Percentiles rank a stretch among this genome's conserved stretches.
phyloP scores from a whole-genome alignment of 2,329 filamentous ascomycete genomes.

The Alternaria longipes region DNA sequence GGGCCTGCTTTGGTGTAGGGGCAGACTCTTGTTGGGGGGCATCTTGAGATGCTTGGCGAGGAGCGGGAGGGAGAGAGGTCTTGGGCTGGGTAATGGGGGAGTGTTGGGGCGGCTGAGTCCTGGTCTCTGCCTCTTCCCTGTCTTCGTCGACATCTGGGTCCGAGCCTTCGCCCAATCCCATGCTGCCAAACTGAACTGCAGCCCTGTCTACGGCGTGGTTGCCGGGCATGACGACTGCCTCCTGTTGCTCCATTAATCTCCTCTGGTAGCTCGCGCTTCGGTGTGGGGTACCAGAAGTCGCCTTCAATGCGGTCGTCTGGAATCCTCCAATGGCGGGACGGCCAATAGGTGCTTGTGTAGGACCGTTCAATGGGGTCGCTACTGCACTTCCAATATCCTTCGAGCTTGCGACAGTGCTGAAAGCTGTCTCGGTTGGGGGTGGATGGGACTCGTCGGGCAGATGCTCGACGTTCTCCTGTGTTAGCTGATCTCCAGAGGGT shows the following conservation, averaged over 20 bases:
- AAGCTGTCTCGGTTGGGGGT: constrained; percentile 80
- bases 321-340: constrained; percentile 75
- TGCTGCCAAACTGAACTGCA: constrained; percentile 94
- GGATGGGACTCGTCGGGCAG: constrained; percentile 83
- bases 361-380: constrained; percentile 66
- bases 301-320: constrained; percentile 83
- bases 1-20: constrained; percentile 66
- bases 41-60: constrained; percentile 56
- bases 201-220: constrained; percentile 94
- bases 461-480: constrained; percentile 90
- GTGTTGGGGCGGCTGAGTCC: constrained; percentile 90
- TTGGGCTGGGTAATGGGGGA: constrained; percentile 87
- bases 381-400: constrained; percentile 72
- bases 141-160: constrained; percentile 88
- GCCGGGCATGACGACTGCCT: constrained; percentile 97
- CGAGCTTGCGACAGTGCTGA: constrained; percentile 88
- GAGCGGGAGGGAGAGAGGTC: constrained; percentile 82
- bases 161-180: constrained; percentile 79
- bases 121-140: constrained; percentile 92
- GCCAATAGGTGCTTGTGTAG: constrained; percentile 64
- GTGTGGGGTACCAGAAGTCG: constrained; percentile 64
- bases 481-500: constrained; percentile 83
- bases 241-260: constrained; percentile 90
- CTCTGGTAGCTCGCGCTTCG: constrained; percentile 85
- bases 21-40: constrained; percentile 49